Percentiles rank a stretch among this genome's conserved stretches.
Evolutionary conservation across 257 asterid species (phyloP).

Genomic region (Solanum phureja): DNA sequence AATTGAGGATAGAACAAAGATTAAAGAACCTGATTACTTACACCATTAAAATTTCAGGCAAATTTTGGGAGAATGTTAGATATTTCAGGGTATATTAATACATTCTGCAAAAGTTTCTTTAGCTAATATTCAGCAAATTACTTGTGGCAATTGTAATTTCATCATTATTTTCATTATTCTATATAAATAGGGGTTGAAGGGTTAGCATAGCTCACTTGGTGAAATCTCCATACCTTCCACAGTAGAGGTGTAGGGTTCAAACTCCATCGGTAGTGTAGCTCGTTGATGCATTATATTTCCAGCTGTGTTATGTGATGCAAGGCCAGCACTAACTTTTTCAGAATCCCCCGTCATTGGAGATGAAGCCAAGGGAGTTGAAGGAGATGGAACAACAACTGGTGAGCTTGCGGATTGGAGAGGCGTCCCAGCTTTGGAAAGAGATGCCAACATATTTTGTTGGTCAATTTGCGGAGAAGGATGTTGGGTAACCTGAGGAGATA

Average conservation of each 20-base stretch:
- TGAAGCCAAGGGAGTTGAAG: slow-evolving; percentile 81
- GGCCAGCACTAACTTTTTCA: slow-evolving; percentile 54
- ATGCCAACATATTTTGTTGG: slow-evolving; percentile 51
- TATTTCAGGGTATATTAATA: too few relatives aligned
- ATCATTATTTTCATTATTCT: not conserved
- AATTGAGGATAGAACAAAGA: not conserved
- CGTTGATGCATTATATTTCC: slow-evolving; percentile 48
- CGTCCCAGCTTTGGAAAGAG: slow-evolving; percentile 58
- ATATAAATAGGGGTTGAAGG: not conserved
- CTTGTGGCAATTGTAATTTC: not conserved
- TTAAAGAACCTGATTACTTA: too few relatives aligned
- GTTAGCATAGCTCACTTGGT: not conserved
- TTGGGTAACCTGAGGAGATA: slow-evolving; percentile 62
- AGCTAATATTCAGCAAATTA: not conserved
- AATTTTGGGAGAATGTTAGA: too few relatives aligned
- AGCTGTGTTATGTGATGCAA: slow-evolving; percentile 47
- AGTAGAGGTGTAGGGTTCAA: not conserved
- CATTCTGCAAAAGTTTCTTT: not conserved
- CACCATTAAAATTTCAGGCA: too few relatives aligned
- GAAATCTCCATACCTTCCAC: not conserved
- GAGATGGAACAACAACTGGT: slow-evolving; percentile 69
- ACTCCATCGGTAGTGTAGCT: not conserved
- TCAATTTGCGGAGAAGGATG: slow-evolving; percentile 73
- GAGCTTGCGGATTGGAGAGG: slow-evolving; percentile 76
- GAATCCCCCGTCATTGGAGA: slow-evolving; percentile 85